phyloP scores from a whole-genome alignment of 2,329 filamentous ascomycete species.

The Fusarium coicis region DNA sequence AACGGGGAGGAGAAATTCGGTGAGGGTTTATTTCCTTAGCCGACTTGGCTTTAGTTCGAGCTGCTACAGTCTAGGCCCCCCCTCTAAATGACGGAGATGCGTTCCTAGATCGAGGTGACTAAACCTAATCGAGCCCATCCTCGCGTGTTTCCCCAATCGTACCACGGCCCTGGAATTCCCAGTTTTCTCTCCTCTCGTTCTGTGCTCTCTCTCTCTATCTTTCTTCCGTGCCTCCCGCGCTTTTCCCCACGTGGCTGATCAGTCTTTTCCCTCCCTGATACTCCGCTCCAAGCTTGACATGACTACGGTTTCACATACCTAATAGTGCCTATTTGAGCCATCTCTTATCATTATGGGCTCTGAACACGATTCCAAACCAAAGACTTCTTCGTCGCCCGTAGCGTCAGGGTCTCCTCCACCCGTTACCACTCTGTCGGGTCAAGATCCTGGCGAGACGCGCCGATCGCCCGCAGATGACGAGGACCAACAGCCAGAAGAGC shows the following conservation, averaged over 20 bases:
- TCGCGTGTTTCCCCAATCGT: background rate
- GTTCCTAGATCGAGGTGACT: background rate
- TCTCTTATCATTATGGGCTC: background rate
- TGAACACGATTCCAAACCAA: background rate
- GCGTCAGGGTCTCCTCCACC: constrained; percentile 1
- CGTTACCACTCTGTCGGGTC: constrained; percentile 18
- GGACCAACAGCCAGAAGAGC: constrained; percentile 1
- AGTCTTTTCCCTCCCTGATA: background rate
- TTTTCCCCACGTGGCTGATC: background rate
- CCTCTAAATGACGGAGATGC: background rate
- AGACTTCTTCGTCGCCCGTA: background rate
- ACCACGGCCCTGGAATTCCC: background rate
- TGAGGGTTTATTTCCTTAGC: background rate
- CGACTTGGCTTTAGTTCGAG: background rate
- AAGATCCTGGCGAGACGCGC: background rate
- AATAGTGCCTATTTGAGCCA: background rate
- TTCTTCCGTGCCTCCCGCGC: background rate
- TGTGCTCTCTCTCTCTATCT: background rate
- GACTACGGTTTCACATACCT: background rate
- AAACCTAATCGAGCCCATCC: background rate
- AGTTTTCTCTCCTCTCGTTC: background rate
- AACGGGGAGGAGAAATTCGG: background rate
- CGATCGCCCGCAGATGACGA: background rate
- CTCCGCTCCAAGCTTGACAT: background rate
- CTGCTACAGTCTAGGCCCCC: background rate